These are phyloP conservation scores for Porphyrellus cyaneotinctus DNA, from an alignment of 768 basidiomycete genomes.

Conservation along the genomic window DNA sequence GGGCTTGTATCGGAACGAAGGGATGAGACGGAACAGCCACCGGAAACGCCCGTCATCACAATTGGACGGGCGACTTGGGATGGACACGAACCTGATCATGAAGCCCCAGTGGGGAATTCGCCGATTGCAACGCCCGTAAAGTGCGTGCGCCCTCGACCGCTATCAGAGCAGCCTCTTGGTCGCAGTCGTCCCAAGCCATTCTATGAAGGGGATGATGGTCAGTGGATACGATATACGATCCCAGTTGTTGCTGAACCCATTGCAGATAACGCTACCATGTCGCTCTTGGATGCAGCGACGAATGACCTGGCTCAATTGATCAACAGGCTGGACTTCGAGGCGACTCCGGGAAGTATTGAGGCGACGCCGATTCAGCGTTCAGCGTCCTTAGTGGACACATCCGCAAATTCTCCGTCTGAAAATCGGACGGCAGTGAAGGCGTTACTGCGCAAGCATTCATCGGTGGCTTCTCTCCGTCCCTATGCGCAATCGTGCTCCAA, in stretches of 20 bases:
- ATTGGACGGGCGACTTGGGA: constrained; percentile 54
- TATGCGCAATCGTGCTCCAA: constrained; percentile 38
- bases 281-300: constrained; percentile 74
- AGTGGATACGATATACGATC: neutral
- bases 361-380: constrained; percentile 38
- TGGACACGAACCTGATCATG: constrained; percentile 35
- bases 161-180: constrained; percentile 61
- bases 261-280: constrained; percentile 49
- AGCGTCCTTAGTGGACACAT: constrained; percentile 14
- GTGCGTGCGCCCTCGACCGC: constrained; percentile 49
- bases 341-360: constrained; percentile 61
- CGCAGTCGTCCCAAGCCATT: constrained; percentile 46
- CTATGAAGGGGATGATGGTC: constrained; percentile 46
- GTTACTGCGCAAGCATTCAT: constrained; percentile 36
- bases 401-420: constrained; percentile 32
- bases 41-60: constrained; percentile 30
- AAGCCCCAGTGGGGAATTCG: neutral
- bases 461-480: constrained; percentile 47
- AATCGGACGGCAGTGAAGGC: constrained; percentile 29
- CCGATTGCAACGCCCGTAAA: constrained; percentile 33
- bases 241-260: neutral
- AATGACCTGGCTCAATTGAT: constrained; percentile 76
- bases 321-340: constrained; percentile 75
- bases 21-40: constrained; percentile 2
- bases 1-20: constrained; percentile 28